phyloP scores from a whole-genome alignment of 164 flowering plant genomes.

The Vitis riparia region DNA sequence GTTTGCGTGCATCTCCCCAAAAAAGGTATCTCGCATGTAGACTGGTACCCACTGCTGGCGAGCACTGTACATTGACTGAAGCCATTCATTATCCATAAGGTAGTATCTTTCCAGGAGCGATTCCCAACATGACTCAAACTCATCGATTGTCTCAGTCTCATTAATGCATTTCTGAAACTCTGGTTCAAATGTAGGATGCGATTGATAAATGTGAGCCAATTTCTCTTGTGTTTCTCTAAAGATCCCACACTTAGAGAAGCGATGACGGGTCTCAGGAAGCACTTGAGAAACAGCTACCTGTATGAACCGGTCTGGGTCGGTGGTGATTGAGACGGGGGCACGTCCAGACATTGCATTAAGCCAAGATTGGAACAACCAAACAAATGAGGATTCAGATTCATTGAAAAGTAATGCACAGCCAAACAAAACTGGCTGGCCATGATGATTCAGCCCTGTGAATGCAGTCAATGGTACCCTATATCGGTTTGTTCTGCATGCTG shows the following conservation, averaged over 20 bases:
- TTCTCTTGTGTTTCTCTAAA: conserved; percentile 44
- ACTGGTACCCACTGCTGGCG: conserved; percentile 48
- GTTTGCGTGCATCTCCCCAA: conserved; percentile 27
- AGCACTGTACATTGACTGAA: conserved; percentile 39
- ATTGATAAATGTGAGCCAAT: conserved; percentile 35
- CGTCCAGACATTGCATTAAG: conserved; percentile 41
- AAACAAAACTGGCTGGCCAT: conserved; percentile 49
- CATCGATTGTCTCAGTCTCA: conserved; percentile 35
- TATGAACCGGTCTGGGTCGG: conserved; percentile 32
- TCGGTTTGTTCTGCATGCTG: conserved; percentile 28
- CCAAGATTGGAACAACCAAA: conserved; percentile 47
- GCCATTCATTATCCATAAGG: conserved; percentile 45
- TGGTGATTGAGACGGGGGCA: conserved; percentile 40
- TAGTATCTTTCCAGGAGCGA: conserved; percentile 30
- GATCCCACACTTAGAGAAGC: conserved; percentile 32
- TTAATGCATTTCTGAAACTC: conserved; percentile 39
- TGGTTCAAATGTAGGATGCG: conserved; percentile 38
- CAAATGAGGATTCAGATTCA: conserved; percentile 39
- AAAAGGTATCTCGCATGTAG: conserved; percentile 38
- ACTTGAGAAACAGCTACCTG: conserved; percentile 36
- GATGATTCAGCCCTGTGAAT: conserved; percentile 43
- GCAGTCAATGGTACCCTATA: conserved; percentile 38
- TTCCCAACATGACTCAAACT: conserved; percentile 46
- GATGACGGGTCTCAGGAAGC: conserved; percentile 42
- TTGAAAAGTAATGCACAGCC: conserved; percentile 44